Base-by-base conservation (phyloP, 768 basidiomycete genomes). In the Chalciporus sphaerocephalus region DNA sequence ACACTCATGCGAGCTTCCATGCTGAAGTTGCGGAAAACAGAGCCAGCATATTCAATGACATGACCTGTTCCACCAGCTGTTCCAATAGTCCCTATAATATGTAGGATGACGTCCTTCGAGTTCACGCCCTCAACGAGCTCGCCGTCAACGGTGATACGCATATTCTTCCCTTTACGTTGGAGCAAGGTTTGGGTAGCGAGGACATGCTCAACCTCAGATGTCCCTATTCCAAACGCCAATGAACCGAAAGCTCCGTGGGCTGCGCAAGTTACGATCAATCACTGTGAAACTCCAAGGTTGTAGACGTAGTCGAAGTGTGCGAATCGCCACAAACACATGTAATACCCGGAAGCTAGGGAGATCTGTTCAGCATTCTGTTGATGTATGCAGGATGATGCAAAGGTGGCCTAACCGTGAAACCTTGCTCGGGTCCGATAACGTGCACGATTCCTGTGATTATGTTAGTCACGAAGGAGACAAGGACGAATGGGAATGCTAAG, bases 191-290 rank as follows among this genome's bases (percentile, higher is more conserved):
- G 92, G 7, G 92, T 94, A 12, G 92, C 92, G 38, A 94, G 83
- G 53, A 93, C 92, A 62, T 94, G 92, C 61, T 94, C 92, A 56
- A 94, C 92, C 61, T 94, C 91, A 40, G 90, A 92, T 11, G 92
- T 94, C 32, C 92, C 92, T 56, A 94, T 93, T 49, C 92, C 92
- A 57, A 93, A 94, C 0, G 92, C 92, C 50, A 94, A 76, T 38
- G 92, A 91, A 38, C 92, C 92, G 60, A 94, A 94, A 2, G 92
- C 92, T 39, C 92, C 92, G 62, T 94, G 92, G 11, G 92, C 87
- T 89, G 34, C 33, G 27, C 16, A 37, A 43, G 11, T 20, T 25
- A 15, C 7, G 9, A 23, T 59, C n/a, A 51, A 37, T 23, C 13
- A 33, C 20, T 41, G 18, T 10, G 15, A 33, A 24, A n/a, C 16